Conservation (phyloP, 805 yeast genomes). For the Saturnispora hagleri region DNA sequence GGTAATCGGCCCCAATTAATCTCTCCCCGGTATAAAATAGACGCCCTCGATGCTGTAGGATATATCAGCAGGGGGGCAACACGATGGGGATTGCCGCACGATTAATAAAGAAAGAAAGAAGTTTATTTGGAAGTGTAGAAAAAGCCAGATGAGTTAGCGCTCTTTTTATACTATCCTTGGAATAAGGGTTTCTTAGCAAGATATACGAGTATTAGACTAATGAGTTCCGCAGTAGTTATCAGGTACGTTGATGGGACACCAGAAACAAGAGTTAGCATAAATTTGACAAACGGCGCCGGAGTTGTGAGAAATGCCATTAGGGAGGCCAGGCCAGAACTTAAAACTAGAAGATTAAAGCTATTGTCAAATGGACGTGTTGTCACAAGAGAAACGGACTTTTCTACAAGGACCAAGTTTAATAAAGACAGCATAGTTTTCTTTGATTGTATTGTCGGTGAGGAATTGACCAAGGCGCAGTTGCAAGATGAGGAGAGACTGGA, state of each 20-base stretch:
- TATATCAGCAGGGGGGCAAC: conserved; percentile 40
- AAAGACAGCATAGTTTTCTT: conserved; percentile 38
- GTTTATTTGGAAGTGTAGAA: not conserved
- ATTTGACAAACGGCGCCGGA: conserved; percentile 26
- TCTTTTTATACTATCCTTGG: not conserved
- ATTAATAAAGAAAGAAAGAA: conserved; percentile 19
- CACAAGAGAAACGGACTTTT: conserved; percentile 44
- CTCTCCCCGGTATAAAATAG: conserved; percentile 43
- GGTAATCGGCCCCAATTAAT: conserved; percentile 27
- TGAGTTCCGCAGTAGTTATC: conserved; percentile 23
- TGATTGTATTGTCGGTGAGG: conserved; percentile 74
- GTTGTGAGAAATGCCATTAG: conserved; percentile 38
- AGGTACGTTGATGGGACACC: conserved; percentile 39
- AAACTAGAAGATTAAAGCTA: conserved; percentile 45
- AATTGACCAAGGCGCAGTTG: conserved; percentile 44
- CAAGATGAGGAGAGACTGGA: conserved; percentile 53
- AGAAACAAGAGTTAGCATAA: conserved; percentile 34
- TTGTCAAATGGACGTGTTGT: conserved; percentile 64
- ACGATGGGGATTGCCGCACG: conserved; percentile 72
- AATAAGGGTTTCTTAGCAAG: not conserved
- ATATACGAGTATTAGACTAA: not conserved
- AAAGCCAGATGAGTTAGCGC: not conserved
- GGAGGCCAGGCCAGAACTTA: conserved; percentile 18
- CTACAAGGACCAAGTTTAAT: conserved; percentile 19
- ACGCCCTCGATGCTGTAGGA: conserved; percentile 6